These are phyloP conservation scores for Aureobasidium sp. DNA, from an alignment of 2,329 filamentous ascomycete species.

Conservation along the genomic window DNA sequence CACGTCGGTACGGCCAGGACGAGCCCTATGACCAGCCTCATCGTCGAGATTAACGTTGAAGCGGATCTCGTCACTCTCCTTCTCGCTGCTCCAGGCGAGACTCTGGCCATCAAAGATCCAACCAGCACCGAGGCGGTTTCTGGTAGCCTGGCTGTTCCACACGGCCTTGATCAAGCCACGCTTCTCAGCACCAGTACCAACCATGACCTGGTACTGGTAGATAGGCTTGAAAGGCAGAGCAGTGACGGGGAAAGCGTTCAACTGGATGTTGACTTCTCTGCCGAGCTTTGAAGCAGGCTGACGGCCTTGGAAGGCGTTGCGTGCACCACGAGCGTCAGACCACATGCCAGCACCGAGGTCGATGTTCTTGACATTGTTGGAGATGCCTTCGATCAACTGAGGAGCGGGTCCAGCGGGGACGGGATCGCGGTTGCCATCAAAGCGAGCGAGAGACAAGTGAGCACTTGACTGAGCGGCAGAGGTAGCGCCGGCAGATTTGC, in stretches of 20 bases:
- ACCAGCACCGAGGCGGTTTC: constrained; percentile 44
- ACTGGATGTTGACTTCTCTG: constrained; percentile 31
- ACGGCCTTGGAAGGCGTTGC: constrained; percentile 21
- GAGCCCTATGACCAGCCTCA: constrained; percentile 41
- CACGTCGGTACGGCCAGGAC: constrained; percentile 33
- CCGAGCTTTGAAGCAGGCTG: constrained; percentile 34
- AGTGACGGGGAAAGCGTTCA: constrained; percentile 70
- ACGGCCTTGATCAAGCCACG: constrained; percentile 63
- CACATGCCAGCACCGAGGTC: constrained; percentile 23
- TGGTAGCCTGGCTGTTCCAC: constrained; percentile 59
- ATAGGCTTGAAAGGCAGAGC: constrained; percentile 54
- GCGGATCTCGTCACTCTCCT: constrained; percentile 31
- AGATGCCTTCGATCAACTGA: neutral
- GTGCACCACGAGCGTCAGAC: constrained; percentile 21
- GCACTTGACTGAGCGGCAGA: neutral
- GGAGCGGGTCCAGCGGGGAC: neutral
- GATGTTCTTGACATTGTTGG: constrained; percentile 20
- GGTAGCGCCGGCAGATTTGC: neutral
- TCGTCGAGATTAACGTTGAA: constrained; percentile 60
- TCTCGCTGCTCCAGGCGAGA: constrained; percentile 64
- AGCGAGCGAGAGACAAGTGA: neutral
- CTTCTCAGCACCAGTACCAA: constrained; percentile 57
- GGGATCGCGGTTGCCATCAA: constrained; percentile 19
- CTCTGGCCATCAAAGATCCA: constrained; percentile 79
- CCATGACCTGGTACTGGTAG: constrained; percentile 69